Conservation (phyloP, 2,329 filamentous ascomycete genomes). For the Elsinoe ampelina region DNA sequence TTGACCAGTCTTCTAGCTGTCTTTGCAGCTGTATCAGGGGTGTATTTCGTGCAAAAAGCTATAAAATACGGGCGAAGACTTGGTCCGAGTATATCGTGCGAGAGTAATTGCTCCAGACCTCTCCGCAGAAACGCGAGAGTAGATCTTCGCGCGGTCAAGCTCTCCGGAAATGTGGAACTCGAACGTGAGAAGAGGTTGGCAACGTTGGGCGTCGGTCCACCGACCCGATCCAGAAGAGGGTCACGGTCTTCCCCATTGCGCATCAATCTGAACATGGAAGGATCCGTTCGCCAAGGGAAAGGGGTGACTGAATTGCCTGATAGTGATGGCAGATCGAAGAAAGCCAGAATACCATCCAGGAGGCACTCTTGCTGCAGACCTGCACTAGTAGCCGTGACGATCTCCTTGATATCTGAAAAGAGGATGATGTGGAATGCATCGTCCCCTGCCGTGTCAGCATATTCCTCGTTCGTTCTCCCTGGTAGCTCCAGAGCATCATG, state of each 20-base stretch:
- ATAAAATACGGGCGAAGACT: conserved; percentile 30
- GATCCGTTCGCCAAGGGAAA: conserved; percentile 4
- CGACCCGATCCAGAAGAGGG: too few species aligned
- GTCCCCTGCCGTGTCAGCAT: conserved; percentile 48
- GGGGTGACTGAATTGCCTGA: conserved; percentile 12
- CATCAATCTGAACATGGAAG: background rate
- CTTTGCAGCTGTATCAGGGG: conserved; percentile 51
- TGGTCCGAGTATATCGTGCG: conserved; percentile 43
- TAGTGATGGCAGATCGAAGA: conserved; percentile 43
- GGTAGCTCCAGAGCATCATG: conserved; percentile 48
- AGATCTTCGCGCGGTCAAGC: conserved; percentile 40
- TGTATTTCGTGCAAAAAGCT: conserved; percentile 53
- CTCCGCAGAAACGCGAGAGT: conserved; percentile 42
- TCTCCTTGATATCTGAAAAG: conserved; percentile 61
- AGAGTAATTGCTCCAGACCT: conserved; percentile 47
- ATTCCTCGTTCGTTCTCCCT: conserved; percentile 65
- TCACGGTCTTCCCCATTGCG: too few species aligned
- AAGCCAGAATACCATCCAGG: conserved; percentile 55
- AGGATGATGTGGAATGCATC: conserved; percentile 78
- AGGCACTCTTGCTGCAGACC: conserved; percentile 38
- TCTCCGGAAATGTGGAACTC: background rate
- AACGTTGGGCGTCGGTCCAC: conserved; percentile 5
- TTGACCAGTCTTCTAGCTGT: conserved; percentile 67
- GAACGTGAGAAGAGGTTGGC: conserved; percentile 13
- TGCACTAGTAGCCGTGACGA: conserved; percentile 43